Evolutionary conservation across 306 rosid genomes (phyloP), one percentile per base, ranked within the genome.

Genomic region (Astragalus glycyphyllos): DNA sequence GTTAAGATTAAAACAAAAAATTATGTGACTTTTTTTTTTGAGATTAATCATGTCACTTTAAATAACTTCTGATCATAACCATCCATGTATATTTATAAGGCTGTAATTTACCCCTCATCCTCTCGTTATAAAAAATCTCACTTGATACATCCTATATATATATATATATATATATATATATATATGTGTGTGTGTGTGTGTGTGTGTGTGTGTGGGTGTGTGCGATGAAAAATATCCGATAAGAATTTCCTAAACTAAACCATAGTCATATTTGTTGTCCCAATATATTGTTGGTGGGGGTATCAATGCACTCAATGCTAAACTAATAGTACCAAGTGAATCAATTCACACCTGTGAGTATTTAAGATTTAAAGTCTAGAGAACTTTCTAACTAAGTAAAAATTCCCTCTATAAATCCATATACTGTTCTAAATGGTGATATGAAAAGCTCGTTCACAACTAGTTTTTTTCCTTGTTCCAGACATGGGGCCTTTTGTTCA

Each of bases 391-490:
- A 45, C 69, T 65, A 58, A 37, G 42, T 48, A 50, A 41, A 55
- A 38, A 62, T 38, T 37, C 65, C 46, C 46, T 58, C 38, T 68
- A 47, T 60, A 67, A 57, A 29, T 20, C 54, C 47, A 71, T 64
- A 40, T 47, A 56, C 9, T 55, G n/a, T n/a, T 65, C 12, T 15
- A 8, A 49, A 47, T 32, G 58, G 34, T 23, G 38, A 45, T 60
- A 31, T 29, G 5, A 12, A 53, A 71, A 61, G 57, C 6, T 62
- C 65, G 82, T 69, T 83, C 73, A 7, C 80, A 83, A 75, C 29
- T 88, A 86, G 82, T 90, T 96, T 74, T 81, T 86, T 78, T 88
- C 90, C 76, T 86, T 89, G 81, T 60, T 84, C 96, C 97, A 90
- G 9, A 58, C 58, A 12, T 87, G 79, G 7, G 54, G 73, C 55